These are phyloP conservation scores for Sistotremastrum suecicum DNA, from an alignment of 768 basidiomycete genomes.

Conservation along the genomic window DNA sequence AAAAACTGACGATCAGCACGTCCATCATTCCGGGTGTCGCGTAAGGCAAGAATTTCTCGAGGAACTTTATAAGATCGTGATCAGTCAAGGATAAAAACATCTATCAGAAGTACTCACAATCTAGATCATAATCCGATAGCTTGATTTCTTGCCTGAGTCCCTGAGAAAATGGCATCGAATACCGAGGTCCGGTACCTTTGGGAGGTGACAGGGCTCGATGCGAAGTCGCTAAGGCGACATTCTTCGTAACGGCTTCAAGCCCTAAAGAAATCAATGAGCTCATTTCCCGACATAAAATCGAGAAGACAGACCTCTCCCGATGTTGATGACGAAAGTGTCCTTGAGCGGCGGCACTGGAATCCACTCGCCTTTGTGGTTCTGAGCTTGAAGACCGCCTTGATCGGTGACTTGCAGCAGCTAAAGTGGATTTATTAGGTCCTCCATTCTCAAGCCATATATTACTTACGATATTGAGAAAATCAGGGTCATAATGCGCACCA, in stretches of 20 bases:
- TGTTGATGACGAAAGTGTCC: constrained; percentile 14
- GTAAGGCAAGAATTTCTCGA: constrained; percentile 7
- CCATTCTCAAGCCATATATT: not conserved
- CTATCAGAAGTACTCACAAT: not conserved
- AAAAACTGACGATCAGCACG: not conserved
- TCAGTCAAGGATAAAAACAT: too few relatives aligned
- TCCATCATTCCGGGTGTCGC: constrained; percentile 3
- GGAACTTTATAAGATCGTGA: constrained; percentile 3
- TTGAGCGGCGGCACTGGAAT: constrained; percentile 14
- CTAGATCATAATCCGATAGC: constrained; percentile 6
- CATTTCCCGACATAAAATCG: not conserved
- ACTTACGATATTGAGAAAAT: constrained; percentile 14
- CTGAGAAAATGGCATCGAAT: constrained; percentile 16
- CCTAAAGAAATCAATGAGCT: constrained; percentile 2
- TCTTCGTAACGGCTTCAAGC: constrained; percentile 12
- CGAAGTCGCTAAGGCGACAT: constrained; percentile 12
- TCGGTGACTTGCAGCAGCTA: constrained; percentile 15
- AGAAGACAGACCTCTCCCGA: constrained; percentile 12
- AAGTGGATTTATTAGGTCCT: not conserved
- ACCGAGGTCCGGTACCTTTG: constrained; percentile 6
- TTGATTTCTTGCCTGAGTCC: constrained; percentile 10
- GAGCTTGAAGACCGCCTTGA: constrained; percentile 14
- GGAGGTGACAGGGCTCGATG: constrained; percentile 14
- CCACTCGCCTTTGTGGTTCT: constrained; percentile 14
- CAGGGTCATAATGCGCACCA: constrained; percentile 14